These are phyloP conservation scores for Geotrichum australiense DNA, from an alignment of 1,139 yeast species.

Conservation along the genomic window DNA sequence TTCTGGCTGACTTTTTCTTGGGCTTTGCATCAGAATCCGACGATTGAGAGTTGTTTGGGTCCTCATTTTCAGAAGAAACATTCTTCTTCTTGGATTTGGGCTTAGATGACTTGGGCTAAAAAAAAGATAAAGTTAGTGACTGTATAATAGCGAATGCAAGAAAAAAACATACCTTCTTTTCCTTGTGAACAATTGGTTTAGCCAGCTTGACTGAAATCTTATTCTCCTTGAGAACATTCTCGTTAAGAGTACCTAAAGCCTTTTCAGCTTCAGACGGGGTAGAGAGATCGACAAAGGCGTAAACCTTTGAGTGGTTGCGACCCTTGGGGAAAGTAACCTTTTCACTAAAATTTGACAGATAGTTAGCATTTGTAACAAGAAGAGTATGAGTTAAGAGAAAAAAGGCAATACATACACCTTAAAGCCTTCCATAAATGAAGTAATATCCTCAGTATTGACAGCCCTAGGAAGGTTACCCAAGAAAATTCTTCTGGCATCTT, in stretches of 20 bases:
- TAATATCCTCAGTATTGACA: conserved; percentile 13
- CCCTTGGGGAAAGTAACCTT: conserved; percentile 19
- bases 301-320: conserved; percentile 11
- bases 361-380: conserved; percentile 1
- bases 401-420: conserved; percentile 28
- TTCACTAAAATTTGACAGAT: conserved; percentile 17
- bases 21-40: conserved; percentile 1
- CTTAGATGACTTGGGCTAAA: conserved; percentile 33
- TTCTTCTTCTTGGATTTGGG: conserved; percentile 16
- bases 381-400: background rate
- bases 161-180: conserved; percentile 10
- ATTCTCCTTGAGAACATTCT: conserved; percentile 43
- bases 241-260: conserved; percentile 43
- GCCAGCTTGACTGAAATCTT: conserved; percentile 47
- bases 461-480: conserved; percentile 12
- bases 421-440: conserved; percentile 17
- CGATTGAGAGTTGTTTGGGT: conserved; percentile 1
- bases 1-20: conserved; percentile 5
- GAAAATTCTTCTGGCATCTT: conserved; percentile 14
- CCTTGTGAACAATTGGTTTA: conserved; percentile 25
- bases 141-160: no score
- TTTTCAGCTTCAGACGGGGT: conserved; percentile 43
- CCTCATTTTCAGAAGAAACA: background rate
- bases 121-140: conserved; percentile 25
- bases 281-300: conserved; percentile 53